phyloP scores from a whole-genome alignment of 805 yeast species.

The Saturnispora halmiae region DNA sequence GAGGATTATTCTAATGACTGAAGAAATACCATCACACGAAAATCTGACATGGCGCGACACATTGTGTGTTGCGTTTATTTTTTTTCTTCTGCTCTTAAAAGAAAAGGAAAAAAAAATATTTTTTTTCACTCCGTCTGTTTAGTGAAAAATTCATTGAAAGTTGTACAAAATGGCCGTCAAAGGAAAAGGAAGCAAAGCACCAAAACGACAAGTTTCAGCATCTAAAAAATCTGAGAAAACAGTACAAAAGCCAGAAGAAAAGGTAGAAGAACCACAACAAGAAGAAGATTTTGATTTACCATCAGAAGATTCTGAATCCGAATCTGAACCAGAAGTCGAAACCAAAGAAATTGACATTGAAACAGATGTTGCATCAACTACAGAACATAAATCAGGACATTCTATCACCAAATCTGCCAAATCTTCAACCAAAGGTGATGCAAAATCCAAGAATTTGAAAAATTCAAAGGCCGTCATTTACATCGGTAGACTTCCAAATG shows the following conservation, averaged over 20 bases:
- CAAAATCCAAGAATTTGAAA: constrained; percentile 10
- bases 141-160: too few species aligned
- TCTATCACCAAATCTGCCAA: constrained; percentile 2
- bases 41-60: too few species aligned
- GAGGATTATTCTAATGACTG: too few species aligned
- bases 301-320: constrained; percentile 13
- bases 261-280: constrained; percentile 14
- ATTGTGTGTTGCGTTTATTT: too few species aligned
- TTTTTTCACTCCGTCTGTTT: too few species aligned
- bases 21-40: too few species aligned
- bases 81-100: too few species aligned
- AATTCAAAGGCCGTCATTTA: constrained; percentile 61
- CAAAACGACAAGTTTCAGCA: too few species aligned
- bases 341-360: constrained; percentile 16
- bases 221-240: constrained; percentile 8
- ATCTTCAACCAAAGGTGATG: constrained; percentile 1
- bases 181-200: too few species aligned
- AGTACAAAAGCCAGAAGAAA: constrained; percentile 1
- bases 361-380: constrained; percentile 10
- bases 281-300: constrained; percentile 17
- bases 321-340: constrained; percentile 3
- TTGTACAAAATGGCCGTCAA: too few species aligned
- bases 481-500: constrained; percentile 87
- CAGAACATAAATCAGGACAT: constrained; percentile 7
- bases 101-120: constrained; percentile 1